These are phyloP conservation scores for Pseudonitzschia delicatissima DNA, from an alignment of 108 stramenopile genomes.

Conservation along the genomic window DNA sequence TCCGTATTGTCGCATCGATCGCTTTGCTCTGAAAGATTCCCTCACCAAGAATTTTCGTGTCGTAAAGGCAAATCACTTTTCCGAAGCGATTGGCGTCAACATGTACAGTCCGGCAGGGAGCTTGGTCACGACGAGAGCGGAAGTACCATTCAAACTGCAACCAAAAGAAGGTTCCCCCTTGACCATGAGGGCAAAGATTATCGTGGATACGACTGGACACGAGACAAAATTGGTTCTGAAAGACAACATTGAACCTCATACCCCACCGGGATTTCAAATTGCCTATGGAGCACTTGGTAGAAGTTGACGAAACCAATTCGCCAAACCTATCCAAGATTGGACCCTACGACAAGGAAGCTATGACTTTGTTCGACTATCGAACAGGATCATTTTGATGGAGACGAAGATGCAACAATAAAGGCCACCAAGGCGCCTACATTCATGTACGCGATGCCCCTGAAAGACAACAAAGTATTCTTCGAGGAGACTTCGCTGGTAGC, in stretches of 20 bases:
- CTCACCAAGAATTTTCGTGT: constrained; percentile 64
- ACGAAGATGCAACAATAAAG: constrained; percentile 28
- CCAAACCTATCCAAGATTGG: constrained; percentile 52
- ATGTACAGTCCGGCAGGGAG: constrained; percentile 69
- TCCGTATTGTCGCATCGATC: constrained; percentile 83
- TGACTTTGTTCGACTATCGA: constrained; percentile 96
- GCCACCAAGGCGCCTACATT: constrained; percentile 84
- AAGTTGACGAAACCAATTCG: constrained; percentile 62
- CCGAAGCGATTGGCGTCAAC: constrained; percentile 67
- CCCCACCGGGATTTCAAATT: constrained; percentile 89
- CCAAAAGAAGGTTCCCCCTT: constrained; percentile 38
- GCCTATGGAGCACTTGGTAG: constrained; percentile 88
- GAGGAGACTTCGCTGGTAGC: constrained; percentile 95
- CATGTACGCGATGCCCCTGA: constrained; percentile 96
- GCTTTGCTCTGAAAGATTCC: constrained; percentile 53
- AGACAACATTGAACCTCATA: constrained; percentile 55
- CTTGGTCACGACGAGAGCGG: constrained; percentile 62
- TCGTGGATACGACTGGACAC: constrained; percentile 92
- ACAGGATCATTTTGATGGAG: constrained; percentile 78
- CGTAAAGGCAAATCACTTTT: constrained; percentile 63
- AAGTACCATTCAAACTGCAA: constrained; percentile 55
- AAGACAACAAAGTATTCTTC: constrained; percentile 78
- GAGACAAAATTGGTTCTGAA: constrained; percentile 82
- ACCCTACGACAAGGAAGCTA: constrained; percentile 91
- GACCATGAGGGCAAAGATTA: constrained; percentile 69